phyloP scores from a whole-genome alignment of 805 yeast species.

The Metschnikowia reukaufii region DNA sequence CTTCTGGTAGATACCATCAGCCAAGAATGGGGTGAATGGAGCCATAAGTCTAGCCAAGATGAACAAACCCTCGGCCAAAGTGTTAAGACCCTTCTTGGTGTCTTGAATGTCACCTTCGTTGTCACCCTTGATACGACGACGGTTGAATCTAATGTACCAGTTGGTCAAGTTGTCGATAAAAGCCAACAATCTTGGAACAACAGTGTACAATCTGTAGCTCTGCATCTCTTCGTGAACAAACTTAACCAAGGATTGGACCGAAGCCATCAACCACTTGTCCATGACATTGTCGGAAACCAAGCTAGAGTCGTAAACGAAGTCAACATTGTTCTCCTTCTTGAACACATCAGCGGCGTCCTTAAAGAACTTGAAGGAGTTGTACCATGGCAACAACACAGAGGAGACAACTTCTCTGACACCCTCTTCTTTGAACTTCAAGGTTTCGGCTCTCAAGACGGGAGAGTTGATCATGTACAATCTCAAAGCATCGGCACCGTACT shows the following conservation, averaged over 20 bases:
- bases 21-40: constrained; percentile 95
- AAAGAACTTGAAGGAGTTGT: constrained; percentile 95
- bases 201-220: constrained; percentile 89
- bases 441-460: constrained; percentile 95
- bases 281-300: constrained; percentile 79
- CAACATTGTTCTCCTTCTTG: constrained; percentile 69
- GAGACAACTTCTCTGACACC: constrained; percentile 98
- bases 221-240: constrained; percentile 88
- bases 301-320: constrained; percentile 68
- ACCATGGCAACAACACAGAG: constrained; percentile 96
- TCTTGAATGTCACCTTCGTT: constrained; percentile 77
- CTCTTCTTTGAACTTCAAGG: constrained; percentile 95
- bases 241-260: constrained; percentile 87
- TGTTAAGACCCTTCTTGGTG: constrained; percentile 82
- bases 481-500: constrained; percentile 97
- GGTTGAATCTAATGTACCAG: constrained; percentile 98
- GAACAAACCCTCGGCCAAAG: constrained; percentile 85
- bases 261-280: constrained; percentile 97
- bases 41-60: constrained; percentile 95
- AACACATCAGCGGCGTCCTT: constrained; percentile 88
- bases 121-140: constrained; percentile 93
- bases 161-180: constrained; percentile 94
- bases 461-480: constrained; percentile 95
- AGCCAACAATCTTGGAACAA: constrained; percentile 85
- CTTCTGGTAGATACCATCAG: constrained; percentile 85